Percentiles rank a stretch among this genome's conserved stretches.
Evolutionary conservation across 805 yeast genomes (phyloP).

Genomic region (Candida corydali): DNA sequence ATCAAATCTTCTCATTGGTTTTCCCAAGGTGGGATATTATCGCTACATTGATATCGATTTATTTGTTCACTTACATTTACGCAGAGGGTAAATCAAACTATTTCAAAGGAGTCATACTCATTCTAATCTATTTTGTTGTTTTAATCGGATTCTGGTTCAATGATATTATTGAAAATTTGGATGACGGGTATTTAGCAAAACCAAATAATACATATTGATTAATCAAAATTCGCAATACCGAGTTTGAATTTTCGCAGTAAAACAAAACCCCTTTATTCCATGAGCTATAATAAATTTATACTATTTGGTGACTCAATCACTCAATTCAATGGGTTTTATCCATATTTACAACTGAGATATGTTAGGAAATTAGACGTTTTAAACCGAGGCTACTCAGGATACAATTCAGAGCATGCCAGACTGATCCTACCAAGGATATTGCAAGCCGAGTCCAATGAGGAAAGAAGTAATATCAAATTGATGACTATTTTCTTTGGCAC

Average conservation of each 20-base stretch:
- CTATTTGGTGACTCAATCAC: constrained; percentile 74
- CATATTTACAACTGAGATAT: constrained; percentile 47
- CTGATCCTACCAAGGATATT: constrained; percentile 39
- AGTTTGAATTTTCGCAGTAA: background rate
- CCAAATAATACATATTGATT: no score
- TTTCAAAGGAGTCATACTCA: constrained; percentile 88
- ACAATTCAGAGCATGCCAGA: constrained; percentile 59
- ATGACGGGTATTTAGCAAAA: constrained; percentile 20
- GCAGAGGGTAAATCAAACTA: constrained; percentile 97
- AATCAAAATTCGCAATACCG: no score
- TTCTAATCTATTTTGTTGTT: constrained; percentile 71
- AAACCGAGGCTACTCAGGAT: constrained; percentile 76
- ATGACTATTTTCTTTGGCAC: constrained; percentile 75
- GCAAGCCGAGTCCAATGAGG: constrained; percentile 28
- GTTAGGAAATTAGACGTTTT: constrained; percentile 62
- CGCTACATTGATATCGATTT: constrained; percentile 80
- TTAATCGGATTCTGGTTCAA: constrained; percentile 77
- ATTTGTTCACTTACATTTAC: constrained; percentile 85
- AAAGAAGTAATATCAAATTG: constrained; percentile 28
- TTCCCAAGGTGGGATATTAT: constrained; percentile 96
- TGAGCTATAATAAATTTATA: constrained; percentile 40
- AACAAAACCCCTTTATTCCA: background rate
- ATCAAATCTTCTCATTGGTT: constrained; percentile 68
- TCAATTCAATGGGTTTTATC: constrained; percentile 47
- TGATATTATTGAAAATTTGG: constrained; percentile 31